Conservation (phyloP, 768 basidiomycete genomes). For the Rhodotorula kratochvilovae region DNA sequence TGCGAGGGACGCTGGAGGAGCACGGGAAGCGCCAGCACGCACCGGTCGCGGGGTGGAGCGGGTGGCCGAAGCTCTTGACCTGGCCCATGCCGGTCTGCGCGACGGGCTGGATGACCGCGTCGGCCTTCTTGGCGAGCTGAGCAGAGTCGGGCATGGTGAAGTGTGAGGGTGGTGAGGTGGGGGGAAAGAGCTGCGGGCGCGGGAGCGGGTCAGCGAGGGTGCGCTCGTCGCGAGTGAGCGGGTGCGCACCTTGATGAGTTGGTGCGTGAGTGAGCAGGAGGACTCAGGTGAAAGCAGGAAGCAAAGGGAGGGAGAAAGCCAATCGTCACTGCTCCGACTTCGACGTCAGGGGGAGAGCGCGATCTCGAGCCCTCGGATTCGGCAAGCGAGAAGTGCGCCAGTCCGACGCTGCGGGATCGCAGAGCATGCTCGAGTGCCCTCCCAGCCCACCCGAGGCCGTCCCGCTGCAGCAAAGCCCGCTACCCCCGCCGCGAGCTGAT, state of each 20-base stretch:
- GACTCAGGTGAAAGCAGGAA: background rate
- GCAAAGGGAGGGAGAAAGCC: background rate
- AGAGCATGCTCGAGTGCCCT: too few species aligned
- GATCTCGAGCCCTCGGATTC: too few species aligned
- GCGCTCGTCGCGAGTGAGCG: background rate
- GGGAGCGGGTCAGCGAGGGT: background rate
- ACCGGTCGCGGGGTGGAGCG: constrained; percentile 40
- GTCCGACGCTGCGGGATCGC: too few species aligned
- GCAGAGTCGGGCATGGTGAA: background rate
- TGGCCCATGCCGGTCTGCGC: constrained; percentile 28
- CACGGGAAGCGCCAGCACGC: constrained; percentile 33
- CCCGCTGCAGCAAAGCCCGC: too few species aligned
- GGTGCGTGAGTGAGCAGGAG: too few species aligned
- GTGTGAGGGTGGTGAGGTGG: background rate
- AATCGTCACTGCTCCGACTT: too few species aligned
- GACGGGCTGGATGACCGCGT: background rate
- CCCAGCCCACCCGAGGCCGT: too few species aligned
- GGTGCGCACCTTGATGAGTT: too few species aligned
- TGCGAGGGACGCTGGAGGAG: constrained; percentile 16
- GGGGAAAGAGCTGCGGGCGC: background rate
- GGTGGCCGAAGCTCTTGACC: constrained; percentile 6
- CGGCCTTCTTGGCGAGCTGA: background rate
- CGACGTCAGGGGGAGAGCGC: too few species aligned
- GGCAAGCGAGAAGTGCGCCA: too few species aligned
- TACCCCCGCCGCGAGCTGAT: too few species aligned